A percentile compares a stretch with the other conserved stretches of the same genome.
phyloP scores from a whole-genome alignment of 2,329 filamentous ascomycete genomes.

The Trichoderma breve region DNA sequence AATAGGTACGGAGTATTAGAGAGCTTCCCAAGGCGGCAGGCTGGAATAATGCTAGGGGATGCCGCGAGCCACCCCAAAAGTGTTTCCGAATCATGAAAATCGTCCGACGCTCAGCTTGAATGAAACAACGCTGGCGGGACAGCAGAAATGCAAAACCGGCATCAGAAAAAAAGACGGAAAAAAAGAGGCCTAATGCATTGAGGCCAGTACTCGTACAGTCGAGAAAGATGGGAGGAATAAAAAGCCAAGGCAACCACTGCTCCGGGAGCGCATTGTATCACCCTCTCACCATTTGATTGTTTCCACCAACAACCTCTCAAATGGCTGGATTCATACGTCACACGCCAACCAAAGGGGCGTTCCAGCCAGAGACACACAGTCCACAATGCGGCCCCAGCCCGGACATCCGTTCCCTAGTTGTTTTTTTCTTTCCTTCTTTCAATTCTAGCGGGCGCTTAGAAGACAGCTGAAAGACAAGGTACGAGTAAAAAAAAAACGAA shows the following conservation, averaged over 20 bases:
- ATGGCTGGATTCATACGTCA: background rate
- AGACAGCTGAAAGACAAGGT: background rate
- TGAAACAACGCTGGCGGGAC: background rate
- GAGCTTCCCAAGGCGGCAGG: conserved; percentile 10
- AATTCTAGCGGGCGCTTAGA: background rate
- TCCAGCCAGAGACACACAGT: background rate
- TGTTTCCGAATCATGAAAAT: background rate
- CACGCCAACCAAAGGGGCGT: background rate
- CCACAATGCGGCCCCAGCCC: background rate
- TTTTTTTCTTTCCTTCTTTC: background rate
- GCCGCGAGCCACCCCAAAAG: background rate
- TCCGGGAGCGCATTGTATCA: background rate
- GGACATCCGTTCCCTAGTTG: background rate
- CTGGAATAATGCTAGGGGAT: background rate
- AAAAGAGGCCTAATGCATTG: background rate
- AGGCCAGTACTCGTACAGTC: too few species aligned
- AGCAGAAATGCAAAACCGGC: background rate
- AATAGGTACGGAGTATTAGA: background rate
- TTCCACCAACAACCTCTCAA: background rate
- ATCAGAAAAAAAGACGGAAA: too few species aligned
- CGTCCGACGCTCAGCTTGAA: background rate
- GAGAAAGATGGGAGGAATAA: too few species aligned
- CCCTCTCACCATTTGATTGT: background rate
- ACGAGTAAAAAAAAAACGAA: background rate
- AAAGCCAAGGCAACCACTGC: background rate